These are phyloP conservation scores for Inonotus hispidus DNA, from an alignment of 1,284 basidiomycete genomes.

Conservation along the genomic window DNA sequence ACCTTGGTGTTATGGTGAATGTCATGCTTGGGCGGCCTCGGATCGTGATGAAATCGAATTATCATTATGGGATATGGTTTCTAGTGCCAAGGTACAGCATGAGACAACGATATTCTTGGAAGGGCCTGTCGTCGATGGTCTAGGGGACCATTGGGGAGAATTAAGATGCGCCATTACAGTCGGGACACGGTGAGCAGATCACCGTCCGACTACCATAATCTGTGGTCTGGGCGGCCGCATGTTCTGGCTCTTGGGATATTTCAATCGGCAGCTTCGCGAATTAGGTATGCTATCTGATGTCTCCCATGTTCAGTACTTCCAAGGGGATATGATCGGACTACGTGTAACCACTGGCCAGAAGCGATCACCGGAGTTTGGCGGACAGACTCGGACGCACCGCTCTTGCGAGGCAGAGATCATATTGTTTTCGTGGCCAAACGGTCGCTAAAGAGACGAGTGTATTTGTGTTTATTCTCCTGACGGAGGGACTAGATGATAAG, in stretches of 20 bases:
- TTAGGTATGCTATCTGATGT: not conserved
- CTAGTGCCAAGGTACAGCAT: no score
- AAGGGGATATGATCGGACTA: constrained; percentile 3
- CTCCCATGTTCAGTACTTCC: constrained; percentile 3
- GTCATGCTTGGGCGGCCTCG: constrained; percentile 4
- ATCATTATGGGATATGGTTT: not conserved
- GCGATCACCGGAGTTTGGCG: no score
- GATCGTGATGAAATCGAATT: not conserved
- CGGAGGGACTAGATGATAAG: no score
- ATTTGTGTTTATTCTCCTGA: no score
- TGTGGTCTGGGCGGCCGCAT: not conserved
- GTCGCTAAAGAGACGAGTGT: no score
- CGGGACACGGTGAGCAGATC: not conserved
- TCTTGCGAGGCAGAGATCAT: no score
- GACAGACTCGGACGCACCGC: no score
- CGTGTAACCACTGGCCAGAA: no score
- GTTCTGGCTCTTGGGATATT: not conserved
- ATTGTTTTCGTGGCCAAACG: no score
- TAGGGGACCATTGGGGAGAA: not conserved
- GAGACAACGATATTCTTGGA: not conserved
- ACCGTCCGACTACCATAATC: not conserved
- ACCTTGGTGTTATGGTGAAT: not conserved
- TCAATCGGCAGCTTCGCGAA: not conserved
- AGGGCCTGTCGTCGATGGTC: constrained; percentile 5
- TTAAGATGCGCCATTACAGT: constrained; percentile 5